A percentile compares a stretch with the other conserved stretches of the same genome.
phyloP scores from a whole-genome alignment of 2,329 filamentous ascomycete genomes.

The Sporothrix sp. region DNA sequence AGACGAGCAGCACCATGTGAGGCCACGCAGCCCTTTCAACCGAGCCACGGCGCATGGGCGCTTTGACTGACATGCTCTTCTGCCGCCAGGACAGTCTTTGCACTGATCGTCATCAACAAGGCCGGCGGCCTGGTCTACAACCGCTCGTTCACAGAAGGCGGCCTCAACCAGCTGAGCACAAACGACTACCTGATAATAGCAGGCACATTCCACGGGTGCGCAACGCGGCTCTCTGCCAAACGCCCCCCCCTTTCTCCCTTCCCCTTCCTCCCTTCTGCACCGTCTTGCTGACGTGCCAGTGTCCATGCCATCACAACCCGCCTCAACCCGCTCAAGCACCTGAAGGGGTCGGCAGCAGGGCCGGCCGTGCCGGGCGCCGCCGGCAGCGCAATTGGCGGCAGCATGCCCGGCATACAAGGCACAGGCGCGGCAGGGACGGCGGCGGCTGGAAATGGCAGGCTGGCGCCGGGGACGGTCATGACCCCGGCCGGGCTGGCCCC shows the following conservation, averaged over 20 bases:
- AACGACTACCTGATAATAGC: slow-evolving; percentile 97
- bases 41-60: background rate
- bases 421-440: background rate
- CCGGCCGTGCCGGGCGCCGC: slow-evolving; percentile 22
- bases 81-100: slow-evolving; percentile 73
- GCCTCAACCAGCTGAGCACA: slow-evolving; percentile 75
- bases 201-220: slow-evolving; percentile 94
- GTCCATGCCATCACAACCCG: slow-evolving; percentile 61
- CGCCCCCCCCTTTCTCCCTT: background rate
- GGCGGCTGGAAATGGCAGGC: background rate
- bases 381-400: slow-evolving; percentile 14
- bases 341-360: slow-evolving; percentile 20
- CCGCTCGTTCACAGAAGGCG: slow-evolving; percentile 79
- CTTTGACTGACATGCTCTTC: background rate
- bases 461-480: slow-evolving; percentile 16
- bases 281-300: slow-evolving; percentile 28
- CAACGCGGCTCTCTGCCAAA: slow-evolving; percentile 19
- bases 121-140: slow-evolving; percentile 94
- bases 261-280: background rate
- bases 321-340: slow-evolving; percentile 44
- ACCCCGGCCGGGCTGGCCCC: slow-evolving; percentile 23
- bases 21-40: background rate
- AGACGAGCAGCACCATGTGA: slow-evolving; percentile 12
- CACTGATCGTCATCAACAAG: slow-evolving; percentile 97
- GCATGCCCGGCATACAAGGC: background rate